phyloP scores from a whole-genome alignment of 371 early-diverging fungal genomes.

The Rhizomucor pusillus region DNA sequence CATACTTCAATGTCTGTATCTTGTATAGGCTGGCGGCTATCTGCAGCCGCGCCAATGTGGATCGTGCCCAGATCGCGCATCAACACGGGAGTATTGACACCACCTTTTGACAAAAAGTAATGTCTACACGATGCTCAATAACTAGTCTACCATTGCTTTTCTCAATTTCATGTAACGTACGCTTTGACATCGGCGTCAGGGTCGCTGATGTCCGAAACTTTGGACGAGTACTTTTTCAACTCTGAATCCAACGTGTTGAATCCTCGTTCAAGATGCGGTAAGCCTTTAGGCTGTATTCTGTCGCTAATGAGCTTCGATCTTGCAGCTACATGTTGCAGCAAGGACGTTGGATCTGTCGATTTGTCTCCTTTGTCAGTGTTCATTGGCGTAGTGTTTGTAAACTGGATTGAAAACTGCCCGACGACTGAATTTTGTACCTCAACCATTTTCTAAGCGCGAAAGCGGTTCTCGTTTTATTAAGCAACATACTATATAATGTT shows the following conservation, averaged over 20 bases:
- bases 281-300: not conserved
- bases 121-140: constrained; percentile 20
- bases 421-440: too few species aligned
- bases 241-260: not conserved
- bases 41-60: constrained; percentile 32
- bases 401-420: too few species aligned
- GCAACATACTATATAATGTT: too few species aligned
- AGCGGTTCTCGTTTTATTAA: too few species aligned
- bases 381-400: too few species aligned
- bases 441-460: too few species aligned
- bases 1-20: constrained; percentile 43
- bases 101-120: constrained; percentile 45
- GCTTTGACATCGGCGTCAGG: not conserved
- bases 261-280: not conserved
- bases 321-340: not conserved
- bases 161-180: not conserved
- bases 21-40: constrained; percentile 39
- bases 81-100: constrained; percentile 40
- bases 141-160: not conserved
- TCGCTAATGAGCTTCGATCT: not conserved
- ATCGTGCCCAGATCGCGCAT: constrained; percentile 44
- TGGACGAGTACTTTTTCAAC: not conserved
- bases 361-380: not conserved
- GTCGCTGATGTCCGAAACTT: not conserved
- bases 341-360: not conserved